Evolutionary conservation across 371 early-diverging fungal genomes (phyloP).

Genomic region (Basidiobolus meristosporus): DNA sequence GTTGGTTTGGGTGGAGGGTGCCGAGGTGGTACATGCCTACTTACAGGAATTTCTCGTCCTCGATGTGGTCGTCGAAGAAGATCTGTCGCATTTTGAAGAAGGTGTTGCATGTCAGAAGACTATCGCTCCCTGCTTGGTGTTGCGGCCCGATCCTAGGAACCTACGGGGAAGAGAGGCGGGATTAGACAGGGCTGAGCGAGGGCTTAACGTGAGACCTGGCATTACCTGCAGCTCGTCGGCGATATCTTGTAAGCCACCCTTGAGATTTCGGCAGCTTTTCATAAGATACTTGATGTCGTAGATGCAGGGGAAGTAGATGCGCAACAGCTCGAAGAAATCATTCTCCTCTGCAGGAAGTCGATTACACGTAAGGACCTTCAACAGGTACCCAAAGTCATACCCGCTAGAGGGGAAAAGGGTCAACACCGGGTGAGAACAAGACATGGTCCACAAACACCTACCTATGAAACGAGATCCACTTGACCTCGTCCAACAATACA

Average conservation of each 20-base stretch:
- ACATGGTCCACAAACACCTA: too few relatives aligned
- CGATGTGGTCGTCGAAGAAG: constrained; percentile 86
- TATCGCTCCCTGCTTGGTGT: constrained; percentile 99
- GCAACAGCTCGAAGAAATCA: constrained; percentile 91
- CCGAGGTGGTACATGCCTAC: constrained; percentile 2
- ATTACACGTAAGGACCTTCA: constrained; percentile 88
- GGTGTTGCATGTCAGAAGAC: constrained; percentile 83
- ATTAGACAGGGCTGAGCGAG: too few relatives aligned
- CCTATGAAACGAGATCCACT: constrained; percentile 99
- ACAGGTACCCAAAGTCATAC: constrained; percentile 98
- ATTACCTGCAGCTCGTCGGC: constrained; percentile 87
- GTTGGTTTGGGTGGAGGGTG: neutral
- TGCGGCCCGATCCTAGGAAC: constrained; percentile 97
- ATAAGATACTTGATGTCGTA: constrained; percentile 99
- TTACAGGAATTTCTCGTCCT: constrained; percentile 79
- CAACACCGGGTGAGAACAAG: too few relatives aligned
- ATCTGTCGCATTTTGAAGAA: constrained; percentile 95
- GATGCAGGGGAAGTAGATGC: constrained; percentile 92
- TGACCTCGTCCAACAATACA: constrained; percentile 80
- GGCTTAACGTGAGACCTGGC: too few relatives aligned
- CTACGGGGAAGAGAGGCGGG: too few relatives aligned
- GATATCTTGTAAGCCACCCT: constrained; percentile 98
- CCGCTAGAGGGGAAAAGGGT: too few relatives aligned
- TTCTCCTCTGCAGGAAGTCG: constrained; percentile 84
- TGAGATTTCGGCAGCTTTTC: constrained; percentile 87